Base-by-base conservation (phyloP, 345 rosid genomes). In the Eucalyptus rudis region DNA sequence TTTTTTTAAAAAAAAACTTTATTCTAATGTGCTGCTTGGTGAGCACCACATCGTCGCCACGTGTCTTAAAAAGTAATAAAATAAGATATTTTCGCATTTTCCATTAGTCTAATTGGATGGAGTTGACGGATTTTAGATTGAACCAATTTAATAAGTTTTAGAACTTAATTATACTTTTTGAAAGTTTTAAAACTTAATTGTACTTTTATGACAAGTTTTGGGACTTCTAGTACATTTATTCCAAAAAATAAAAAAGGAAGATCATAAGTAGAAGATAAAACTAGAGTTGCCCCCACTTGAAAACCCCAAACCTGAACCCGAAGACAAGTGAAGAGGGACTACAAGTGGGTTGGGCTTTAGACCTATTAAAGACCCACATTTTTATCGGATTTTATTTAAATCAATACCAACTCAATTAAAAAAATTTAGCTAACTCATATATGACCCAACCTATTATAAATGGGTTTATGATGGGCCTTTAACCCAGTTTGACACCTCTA, bases 141-240 rank as follows among this genome's bases (percentile, higher is more conserved):
- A 56, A 56, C 13, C 0, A 56, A 56, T 56, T 24, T 56, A 10
- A 56, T 56, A 56, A 56, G 1, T 56, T 56, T 56, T 56, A 56
- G 1, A 1, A 56, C 0, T 56, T 56, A 0, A 56, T 56, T 56
- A 4, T 24, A 56, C 0, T 56, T 56, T 56, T 56, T 56, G 0
- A 56, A 56, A 56, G 0, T 56, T 56, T 56, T 56, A 24, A 56
- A 1, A 56, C 12, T 24, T 56, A 56, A 22, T 56, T 56, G 6
- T 0, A 24, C 1, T 24, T 56, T 10, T 6, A 56, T 8, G 0
- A 56, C 0, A 56, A 56, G 13, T 56, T 56, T 9, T 24, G 4
- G 13, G 12, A 56, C 27, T 20, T 56, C 12, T 10, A 9, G 27
- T 56, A 56, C 6, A 56, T 56, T 1, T 24, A 22, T 56, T 24